Evolutionary conservation across 1,284 basidiomycete species (phyloP), one percentile per base, ranked within the genome.

Genomic region (Ustilago xerochloae): DNA sequence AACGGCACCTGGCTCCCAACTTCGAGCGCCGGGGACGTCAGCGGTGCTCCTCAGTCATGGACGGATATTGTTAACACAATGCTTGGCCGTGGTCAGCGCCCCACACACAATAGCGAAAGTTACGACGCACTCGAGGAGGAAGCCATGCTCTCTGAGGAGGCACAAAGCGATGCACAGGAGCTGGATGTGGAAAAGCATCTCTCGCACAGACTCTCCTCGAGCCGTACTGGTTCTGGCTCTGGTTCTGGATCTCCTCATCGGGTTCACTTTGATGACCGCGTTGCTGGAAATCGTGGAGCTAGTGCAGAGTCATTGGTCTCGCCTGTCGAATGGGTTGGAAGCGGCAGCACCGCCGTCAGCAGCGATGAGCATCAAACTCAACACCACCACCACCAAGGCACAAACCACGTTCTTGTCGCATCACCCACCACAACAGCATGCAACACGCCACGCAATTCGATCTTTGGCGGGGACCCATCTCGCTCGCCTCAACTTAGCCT

Each of bases 341-440:
- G 64, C 45, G 70, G 70, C 13, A 68, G 56, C 43, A 73, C 70
- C 0, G 55, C 50, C 2, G 65, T 63, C 36, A 58, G 38, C n/a
- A 53, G 56, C 45, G 33, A 33, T 16, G 33, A 24, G 18, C 52
- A 46, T 20, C 49, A 52, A 24, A 50, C 35, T n/a, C 57, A 41
- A 33, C 51, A 41, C 8, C 22, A 16, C 16, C 38, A 35, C 33
- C 6, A 10, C 16, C 8, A 15, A 28, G 39, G 12, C 3, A 29
- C 26, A 6, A 58, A 53, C 13, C 39, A 39, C 32, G 33, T 43
- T 18, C 24, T 72, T 49, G 56, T 63, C 9, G 49, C 74, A 4
- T 72, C 69, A 3, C 74, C 75, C 10, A 67, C 75, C 10, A 77
- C 64, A 3, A 77, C 75, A 2, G 59, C 59, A 22, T 75, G 71